Conservation (phyloP, 495 filamentous ascomycete species). For the Melanomma pulvis-pyrius region DNA sequence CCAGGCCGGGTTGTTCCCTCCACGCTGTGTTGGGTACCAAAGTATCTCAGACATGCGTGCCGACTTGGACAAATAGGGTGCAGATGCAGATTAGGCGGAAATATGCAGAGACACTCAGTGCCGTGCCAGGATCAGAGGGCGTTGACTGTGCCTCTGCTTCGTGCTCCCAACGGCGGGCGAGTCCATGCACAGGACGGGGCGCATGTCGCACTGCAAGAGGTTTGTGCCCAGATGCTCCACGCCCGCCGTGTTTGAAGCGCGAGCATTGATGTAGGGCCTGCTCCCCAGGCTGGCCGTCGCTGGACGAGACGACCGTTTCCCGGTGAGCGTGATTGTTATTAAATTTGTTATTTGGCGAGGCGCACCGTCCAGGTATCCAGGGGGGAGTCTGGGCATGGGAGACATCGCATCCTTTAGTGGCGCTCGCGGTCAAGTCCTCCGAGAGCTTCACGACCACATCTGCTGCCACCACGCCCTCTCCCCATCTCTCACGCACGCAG, state of each 20-base stretch:
- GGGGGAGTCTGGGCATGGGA: slow-evolving; percentile 29
- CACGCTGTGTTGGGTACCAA: too few relatives aligned
- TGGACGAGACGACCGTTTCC: slow-evolving; percentile 15
- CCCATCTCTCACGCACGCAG: background rate
- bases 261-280: background rate
- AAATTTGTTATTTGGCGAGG: slow-evolving; percentile 30
- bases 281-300: background rate
- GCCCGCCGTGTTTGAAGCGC: background rate
- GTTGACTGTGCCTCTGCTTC: background rate
- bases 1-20: too few relatives aligned
- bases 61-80: too few relatives aligned
- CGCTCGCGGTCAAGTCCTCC: slow-evolving; percentile 21
- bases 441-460: slow-evolving; percentile 24
- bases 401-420: slow-evolving; percentile 35
- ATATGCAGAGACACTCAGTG: background rate
- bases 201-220: slow-evolving; percentile 2
- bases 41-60: too few relatives aligned
- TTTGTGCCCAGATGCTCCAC: background rate
- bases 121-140: background rate
- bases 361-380: slow-evolving; percentile 24
- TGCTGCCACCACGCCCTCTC: slow-evolving; percentile 1
- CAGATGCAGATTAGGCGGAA: too few relatives aligned
- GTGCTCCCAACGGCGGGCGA: background rate
- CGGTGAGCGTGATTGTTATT: slow-evolving; percentile 33
- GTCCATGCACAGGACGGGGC: slow-evolving; percentile 8